phyloP scores from a whole-genome alignment of 2,329 filamentous ascomycete genomes.

The Neonectria coccinea region DNA sequence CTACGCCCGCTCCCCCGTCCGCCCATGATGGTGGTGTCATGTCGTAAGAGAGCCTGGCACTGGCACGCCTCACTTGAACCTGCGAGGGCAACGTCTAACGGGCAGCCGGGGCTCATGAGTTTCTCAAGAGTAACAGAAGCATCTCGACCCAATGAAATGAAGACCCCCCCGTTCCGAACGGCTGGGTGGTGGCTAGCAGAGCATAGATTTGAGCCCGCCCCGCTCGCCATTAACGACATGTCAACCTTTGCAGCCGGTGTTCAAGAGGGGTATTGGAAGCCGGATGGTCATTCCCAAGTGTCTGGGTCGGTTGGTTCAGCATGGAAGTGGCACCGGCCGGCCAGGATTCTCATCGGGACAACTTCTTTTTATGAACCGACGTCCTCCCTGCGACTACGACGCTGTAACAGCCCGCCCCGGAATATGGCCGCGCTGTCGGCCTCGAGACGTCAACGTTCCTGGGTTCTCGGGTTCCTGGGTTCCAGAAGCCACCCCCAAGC shows the following conservation, averaged over 20 bases:
- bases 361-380: conserved; percentile 22
- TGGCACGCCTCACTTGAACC: conserved; percentile 29
- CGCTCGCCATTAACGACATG: conserved; percentile 27
- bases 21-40: conserved; percentile 38
- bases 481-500: conserved; percentile 44
- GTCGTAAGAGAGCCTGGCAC: conserved; percentile 28
- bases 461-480: conserved; percentile 46
- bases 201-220: conserved; percentile 40
- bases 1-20: conserved; percentile 34
- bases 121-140: conserved; percentile 8
- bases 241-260: conserved; percentile 22
- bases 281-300: conserved; percentile 37
- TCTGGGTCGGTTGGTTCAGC: conserved; percentile 38
- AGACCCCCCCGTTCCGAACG: conserved; percentile 17
- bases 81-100: conserved; percentile 30
- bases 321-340: conserved; percentile 39
- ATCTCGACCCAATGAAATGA: conserved; percentile 19
- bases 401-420: conserved; percentile 31
- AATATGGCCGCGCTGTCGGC: conserved; percentile 33
- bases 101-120: conserved; percentile 34
- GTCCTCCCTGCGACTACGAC: conserved; percentile 18
- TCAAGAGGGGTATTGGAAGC: conserved; percentile 24
- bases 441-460: conserved; percentile 42
- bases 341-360: conserved; percentile 34
- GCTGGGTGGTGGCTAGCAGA: conserved; percentile 31